Evolutionary conservation across 2,329 filamentous ascomycete genomes (phyloP).

Genomic region (Atkinsonella hypoxylon): DNA sequence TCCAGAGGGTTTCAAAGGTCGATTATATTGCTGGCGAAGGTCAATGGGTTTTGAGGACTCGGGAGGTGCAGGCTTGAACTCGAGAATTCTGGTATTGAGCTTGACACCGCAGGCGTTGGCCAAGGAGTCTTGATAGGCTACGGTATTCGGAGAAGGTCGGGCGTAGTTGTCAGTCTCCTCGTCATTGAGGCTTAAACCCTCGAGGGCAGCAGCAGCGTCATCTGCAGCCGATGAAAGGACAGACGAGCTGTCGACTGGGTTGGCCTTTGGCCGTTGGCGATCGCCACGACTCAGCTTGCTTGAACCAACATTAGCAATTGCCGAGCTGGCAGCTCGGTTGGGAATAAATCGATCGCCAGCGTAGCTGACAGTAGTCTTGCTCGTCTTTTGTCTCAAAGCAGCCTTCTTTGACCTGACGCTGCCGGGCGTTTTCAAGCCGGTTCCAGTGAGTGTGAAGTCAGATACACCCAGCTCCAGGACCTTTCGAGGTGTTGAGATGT

Average conservation of each 20-base stretch:
- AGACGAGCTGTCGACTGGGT: conserved; percentile 56
- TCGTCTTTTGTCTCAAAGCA: conserved; percentile 42
- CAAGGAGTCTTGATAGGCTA: conserved; percentile 84
- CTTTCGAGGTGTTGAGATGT: conserved; percentile 65
- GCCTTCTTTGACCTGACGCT: conserved; percentile 45
- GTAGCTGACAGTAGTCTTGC: conserved; percentile 72
- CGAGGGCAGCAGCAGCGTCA: conserved; percentile 67
- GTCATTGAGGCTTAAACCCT: conserved; percentile 62
- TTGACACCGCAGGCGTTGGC: conserved; percentile 86
- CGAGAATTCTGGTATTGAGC: conserved; percentile 87
- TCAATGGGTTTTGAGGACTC: conserved; percentile 98
- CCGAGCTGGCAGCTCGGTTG: conserved; percentile 82
- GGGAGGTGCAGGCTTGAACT: conserved; percentile 96
- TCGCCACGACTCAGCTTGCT: conserved; percentile 68
- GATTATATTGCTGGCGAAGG: conserved; percentile 94
- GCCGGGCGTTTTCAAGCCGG: conserved; percentile 54
- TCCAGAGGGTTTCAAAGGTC: conserved; percentile 70
- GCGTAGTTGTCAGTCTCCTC: conserved; percentile 58
- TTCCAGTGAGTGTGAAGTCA: conserved; percentile 83
- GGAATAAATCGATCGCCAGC: conserved; percentile 90
- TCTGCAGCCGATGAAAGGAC: conserved; percentile 70
- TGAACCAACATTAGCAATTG: conserved; percentile 67
- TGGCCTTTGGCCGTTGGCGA: conserved; percentile 61
- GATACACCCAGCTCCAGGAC: conserved; percentile 80
- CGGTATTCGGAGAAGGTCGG: conserved; percentile 73